Base-by-base conservation (phyloP, 768 basidiomycete species). In the Crepidotus variabilis region DNA sequence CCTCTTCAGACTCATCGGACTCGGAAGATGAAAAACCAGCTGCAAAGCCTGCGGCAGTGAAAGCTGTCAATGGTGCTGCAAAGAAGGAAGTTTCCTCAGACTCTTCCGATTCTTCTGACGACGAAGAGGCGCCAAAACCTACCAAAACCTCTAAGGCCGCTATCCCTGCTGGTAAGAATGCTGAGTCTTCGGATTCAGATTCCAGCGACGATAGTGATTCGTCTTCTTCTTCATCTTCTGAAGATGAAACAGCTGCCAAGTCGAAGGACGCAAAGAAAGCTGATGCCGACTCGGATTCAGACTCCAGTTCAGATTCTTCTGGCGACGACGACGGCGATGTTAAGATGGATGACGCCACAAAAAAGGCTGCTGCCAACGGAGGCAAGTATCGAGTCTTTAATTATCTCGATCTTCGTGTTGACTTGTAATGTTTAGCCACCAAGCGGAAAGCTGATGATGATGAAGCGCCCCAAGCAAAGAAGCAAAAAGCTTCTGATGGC, bases 381-480 rank as follows among this genome's bases (percentile, higher is more conserved):
- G 51, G 58, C 55, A 33, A 55, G 45, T 52, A 24, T 28, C 10
- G 8, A 33, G 6, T 21, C 3, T 33, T 4, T n/a, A 48, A 35
- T 18, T 21, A 24, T 50, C 23, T 18, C n/a, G 13, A 45, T 22
- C 23, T 21, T 39, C 22, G 13, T 35, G 28, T 8, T 50, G 24
- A 58, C 23, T 56, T 13, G 22, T 16, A 57, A 56, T 23, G 48
- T 33, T n/a, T 33, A 69, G 64, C 60, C 79, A 86, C 81, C 58
- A 96, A 96, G 73, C 87, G 94, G 63, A 95, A 95, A 74, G 91
- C 90, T 24, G 83, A 85, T 23, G 82, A 80, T 20, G 82, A 82
- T 23, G 73, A 72, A 18, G 74, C 80, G 46, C 79, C 78, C 13
- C 79, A 86, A 39, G 71, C 82, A 35, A 96, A 98, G 81, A 96